Conservation (phyloP, 2,329 filamentous ascomycete genomes). For the Sporothrix variecibatus region DNA sequence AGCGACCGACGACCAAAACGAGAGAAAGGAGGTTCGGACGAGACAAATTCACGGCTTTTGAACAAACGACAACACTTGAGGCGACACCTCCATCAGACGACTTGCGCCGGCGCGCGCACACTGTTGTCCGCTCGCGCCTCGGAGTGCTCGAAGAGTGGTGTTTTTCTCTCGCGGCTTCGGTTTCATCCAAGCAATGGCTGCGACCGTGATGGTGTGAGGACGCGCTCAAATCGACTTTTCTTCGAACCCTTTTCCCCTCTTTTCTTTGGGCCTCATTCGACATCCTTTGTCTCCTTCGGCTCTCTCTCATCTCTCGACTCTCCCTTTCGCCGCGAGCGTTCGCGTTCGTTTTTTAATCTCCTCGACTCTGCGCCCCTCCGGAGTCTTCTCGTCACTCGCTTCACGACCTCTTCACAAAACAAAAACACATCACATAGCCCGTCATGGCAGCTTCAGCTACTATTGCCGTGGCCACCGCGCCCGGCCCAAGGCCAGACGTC, state of each 20-base stretch:
- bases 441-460: constrained; percentile 8
- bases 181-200: constrained; percentile 29
- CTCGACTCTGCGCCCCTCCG: constrained; percentile 20
- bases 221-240: constrained; percentile 22
- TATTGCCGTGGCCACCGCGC: neutral
- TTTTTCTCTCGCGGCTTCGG: constrained; percentile 17
- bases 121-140: neutral
- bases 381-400: constrained; percentile 17
- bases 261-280: neutral
- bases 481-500: constrained; percentile 25
- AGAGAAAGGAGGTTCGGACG: neutral
- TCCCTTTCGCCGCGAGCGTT: constrained; percentile 13
- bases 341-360: constrained; percentile 2
- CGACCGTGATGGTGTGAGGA: constrained; percentile 30
- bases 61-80: neutral
- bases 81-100: neutral
- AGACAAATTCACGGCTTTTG: neutral
- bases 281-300: neutral
- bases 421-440: neutral
- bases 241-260: constrained; percentile 3
- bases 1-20: constrained; percentile 8
- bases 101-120: constrained; percentile 4
- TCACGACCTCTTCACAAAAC: neutral
- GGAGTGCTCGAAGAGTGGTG: neutral
- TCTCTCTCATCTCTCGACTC: neutral